Percentiles rank a stretch among this genome's conserved stretches.
phyloP scores from a whole-genome alignment of 768 basidiomycete species.

The Mycena floridula region DNA sequence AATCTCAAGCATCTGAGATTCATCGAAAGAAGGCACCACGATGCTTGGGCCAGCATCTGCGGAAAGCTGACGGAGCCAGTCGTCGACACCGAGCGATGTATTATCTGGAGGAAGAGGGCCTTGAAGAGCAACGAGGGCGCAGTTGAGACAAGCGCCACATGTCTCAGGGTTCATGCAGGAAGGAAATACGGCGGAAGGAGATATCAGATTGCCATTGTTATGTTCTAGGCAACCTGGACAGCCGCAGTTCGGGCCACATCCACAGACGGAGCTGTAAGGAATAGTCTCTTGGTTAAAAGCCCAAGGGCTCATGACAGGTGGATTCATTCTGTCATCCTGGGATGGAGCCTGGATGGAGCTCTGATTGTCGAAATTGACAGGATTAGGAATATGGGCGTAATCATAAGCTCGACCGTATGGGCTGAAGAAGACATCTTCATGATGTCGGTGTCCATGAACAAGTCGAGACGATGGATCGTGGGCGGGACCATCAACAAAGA shows the following conservation, averaged over 20 bases:
- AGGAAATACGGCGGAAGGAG: constrained; percentile 30
- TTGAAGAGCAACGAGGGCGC: constrained; percentile 49
- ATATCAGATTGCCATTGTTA: constrained; percentile 22
- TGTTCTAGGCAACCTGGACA: constrained; percentile 33
- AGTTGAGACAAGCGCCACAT: constrained; percentile 54
- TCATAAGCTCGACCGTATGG: constrained; percentile 70
- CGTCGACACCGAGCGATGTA: constrained; percentile 38
- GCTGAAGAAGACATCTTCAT: constrained; percentile 49
- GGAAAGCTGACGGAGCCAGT: constrained; percentile 56
- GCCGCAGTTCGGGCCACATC: constrained; percentile 37
- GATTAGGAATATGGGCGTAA: constrained; percentile 23
- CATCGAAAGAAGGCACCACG: constrained; percentile 15
- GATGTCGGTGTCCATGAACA: constrained; percentile 33
- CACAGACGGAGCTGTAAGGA: constrained; percentile 21
- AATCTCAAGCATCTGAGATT: constrained; percentile 4
- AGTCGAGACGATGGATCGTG: constrained; percentile 43
- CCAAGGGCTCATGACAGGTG: not conserved
- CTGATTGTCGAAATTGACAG: constrained; percentile 19
- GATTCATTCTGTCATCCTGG: not conserved
- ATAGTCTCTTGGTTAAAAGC: not conserved
- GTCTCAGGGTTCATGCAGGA: constrained; percentile 29
- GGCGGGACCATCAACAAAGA: constrained; percentile 22
- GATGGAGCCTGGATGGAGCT: not conserved
- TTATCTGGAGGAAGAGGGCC: constrained; percentile 27
- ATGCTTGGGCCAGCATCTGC: constrained; percentile 18